Evolutionary conservation across 2,329 filamentous ascomycete species (phyloP).

Genomic region (Xenoacremonium recifei): DNA sequence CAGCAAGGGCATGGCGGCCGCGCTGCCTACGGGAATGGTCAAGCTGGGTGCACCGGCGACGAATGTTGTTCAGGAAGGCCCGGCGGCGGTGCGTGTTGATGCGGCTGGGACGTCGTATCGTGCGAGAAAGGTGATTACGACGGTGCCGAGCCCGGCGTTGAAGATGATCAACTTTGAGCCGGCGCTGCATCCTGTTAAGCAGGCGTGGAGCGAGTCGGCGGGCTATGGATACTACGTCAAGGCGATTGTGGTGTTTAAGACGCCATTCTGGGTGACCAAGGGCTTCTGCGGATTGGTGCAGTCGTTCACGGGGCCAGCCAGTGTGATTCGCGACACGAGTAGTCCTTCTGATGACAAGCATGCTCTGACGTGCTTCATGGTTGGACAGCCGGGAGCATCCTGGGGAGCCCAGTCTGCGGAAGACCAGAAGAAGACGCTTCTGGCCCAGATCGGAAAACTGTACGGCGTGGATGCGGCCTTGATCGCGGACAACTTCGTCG

Average conservation of each 20-base stretch:
- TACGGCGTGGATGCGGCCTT: too few species aligned
- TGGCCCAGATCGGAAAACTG: too few species aligned
- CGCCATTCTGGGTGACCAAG: constrained; percentile 1
- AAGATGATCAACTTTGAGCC: background rate
- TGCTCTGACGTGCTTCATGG: constrained; percentile 41
- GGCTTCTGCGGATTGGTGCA: constrained; percentile 46
- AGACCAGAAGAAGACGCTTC: too few species aligned
- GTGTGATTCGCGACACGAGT: constrained; percentile 44
- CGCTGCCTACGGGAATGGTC: constrained; percentile 28
- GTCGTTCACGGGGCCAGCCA: constrained; percentile 44
- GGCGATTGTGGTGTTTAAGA: background rate
- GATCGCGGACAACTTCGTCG: constrained; percentile 19
- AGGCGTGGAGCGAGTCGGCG: too few species aligned
- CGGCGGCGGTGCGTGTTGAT: too few species aligned
- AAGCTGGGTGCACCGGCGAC: constrained; percentile 31
- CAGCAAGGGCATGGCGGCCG: constrained; percentile 33
- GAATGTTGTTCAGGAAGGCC: constrained; percentile 25
- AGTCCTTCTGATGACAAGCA: constrained; percentile 26
- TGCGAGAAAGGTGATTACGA: too few species aligned
- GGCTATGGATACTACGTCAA: background rate
- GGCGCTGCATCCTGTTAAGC: background rate
- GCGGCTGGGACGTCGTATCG: too few species aligned
- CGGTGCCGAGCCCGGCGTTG: background rate
- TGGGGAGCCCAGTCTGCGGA: constrained; percentile 26
- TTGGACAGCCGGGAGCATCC: constrained; percentile 30